Evolutionary conservation across 768 basidiomycete genomes (phyloP).

Genomic region (Panellus pusillus): DNA sequence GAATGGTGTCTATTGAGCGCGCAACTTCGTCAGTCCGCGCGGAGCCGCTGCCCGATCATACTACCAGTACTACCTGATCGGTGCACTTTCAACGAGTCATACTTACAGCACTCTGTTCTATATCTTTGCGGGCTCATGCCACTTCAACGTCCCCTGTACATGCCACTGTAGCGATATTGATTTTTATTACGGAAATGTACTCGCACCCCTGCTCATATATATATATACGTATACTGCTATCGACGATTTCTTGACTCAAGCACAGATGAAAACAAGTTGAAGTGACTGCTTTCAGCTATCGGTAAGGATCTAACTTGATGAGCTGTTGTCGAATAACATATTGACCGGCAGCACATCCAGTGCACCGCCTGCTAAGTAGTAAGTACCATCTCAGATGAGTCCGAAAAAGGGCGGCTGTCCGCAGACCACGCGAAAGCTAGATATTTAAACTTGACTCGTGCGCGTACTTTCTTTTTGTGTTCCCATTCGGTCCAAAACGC

Average conservation of each 20-base stretch:
- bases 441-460: too few species aligned
- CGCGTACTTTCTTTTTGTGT: not conserved
- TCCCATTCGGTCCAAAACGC: too few species aligned
- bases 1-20: constrained; percentile 1
- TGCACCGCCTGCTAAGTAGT: too few species aligned
- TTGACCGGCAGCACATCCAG: too few species aligned
- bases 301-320: too few species aligned
- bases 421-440: too few species aligned
- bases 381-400: too few species aligned
- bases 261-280: too few species aligned
- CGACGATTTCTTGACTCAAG: too few species aligned
- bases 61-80: not conserved
- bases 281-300: too few species aligned
- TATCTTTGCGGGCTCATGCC: not conserved
- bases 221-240: not conserved
- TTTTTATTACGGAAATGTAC: not conserved
- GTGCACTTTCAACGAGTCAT: constrained; percentile 3
- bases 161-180: constrained; percentile 6
- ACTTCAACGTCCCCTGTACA: not conserved
- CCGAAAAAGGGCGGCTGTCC: too few species aligned
- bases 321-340: too few species aligned
- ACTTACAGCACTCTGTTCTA: not conserved
- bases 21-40: constrained; percentile 19
- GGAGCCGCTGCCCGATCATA: constrained; percentile 6
- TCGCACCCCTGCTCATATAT: not conserved